Conservation (phyloP, 2,329 filamentous ascomycete species). For the Hymenoscyphus linearis region DNA sequence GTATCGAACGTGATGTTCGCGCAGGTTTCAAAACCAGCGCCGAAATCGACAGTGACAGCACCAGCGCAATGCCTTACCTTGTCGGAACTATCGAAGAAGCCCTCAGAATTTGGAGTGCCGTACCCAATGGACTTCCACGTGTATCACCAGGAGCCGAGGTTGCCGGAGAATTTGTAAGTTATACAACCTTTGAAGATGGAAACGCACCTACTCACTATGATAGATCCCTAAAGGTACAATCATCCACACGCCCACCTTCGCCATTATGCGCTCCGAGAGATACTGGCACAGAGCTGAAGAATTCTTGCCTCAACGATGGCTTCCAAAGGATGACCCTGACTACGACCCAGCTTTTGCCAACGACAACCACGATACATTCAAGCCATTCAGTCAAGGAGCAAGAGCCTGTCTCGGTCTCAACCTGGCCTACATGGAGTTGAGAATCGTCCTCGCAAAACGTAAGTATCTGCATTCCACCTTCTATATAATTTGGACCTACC, state of each 20-base stretch:
- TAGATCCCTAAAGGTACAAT: constrained; percentile 15
- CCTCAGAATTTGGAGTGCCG: constrained; percentile 7
- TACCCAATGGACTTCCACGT: background rate
- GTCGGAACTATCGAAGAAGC: constrained; percentile 6
- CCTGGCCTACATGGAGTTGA: constrained; percentile 14
- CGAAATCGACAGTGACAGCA: constrained; percentile 9
- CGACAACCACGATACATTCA: constrained; percentile 25
- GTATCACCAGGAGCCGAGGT: constrained; percentile 1
- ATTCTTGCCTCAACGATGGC: background rate
- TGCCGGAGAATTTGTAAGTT: background rate
- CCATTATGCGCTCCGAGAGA: constrained; percentile 27
- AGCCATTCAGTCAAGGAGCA: constrained; percentile 33
- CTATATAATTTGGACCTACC: background rate
- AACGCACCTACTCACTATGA: too few relatives aligned
- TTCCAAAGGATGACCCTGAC: background rate
- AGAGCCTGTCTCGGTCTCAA: constrained; percentile 33
- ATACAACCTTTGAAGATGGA: too few relatives aligned
- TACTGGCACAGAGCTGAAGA: constrained; percentile 26
- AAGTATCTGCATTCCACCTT: constrained; percentile 14
- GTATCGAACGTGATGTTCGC: background rate
- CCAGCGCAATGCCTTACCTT: background rate
- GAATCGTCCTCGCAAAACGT: constrained; percentile 18
- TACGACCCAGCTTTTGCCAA: background rate
- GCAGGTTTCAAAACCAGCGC: background rate
- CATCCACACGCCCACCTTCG: constrained; percentile 31